These are phyloP conservation scores for Musa acuminata DNA, from an alignment of 176 grass and related monocot genomes.

Conservation along the genomic window DNA sequence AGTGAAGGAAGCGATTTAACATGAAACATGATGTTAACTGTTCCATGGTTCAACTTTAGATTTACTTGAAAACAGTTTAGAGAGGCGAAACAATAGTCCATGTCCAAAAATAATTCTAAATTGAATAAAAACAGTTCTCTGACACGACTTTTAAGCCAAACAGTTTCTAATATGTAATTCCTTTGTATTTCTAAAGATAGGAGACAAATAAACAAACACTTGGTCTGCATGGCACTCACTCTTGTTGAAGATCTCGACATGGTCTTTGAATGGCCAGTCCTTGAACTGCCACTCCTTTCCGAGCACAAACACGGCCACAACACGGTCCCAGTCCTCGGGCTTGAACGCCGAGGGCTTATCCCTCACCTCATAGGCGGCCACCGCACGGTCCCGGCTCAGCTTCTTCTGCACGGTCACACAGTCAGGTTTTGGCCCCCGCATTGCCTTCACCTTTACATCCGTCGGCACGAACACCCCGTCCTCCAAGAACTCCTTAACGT, in stretches of 20 bases:
- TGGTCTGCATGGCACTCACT: conserved; percentile 23
- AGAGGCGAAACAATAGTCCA: too few species aligned
- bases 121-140: too few species aligned
- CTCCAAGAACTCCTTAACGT: conserved; percentile 86
- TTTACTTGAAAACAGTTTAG: too few species aligned
- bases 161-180: too few species aligned
- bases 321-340: conserved; percentile 70
- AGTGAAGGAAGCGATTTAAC: too few species aligned
- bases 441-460: conserved; percentile 71
- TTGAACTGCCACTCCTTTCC: conserved; percentile 99
- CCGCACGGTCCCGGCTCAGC: conserved; percentile 44
- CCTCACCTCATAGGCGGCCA: conserved; percentile 63
- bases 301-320: conserved; percentile 78
- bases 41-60: too few species aligned
- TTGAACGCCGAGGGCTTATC: conserved; percentile 75
- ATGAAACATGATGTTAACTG: too few species aligned
- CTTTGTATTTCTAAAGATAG: too few species aligned
- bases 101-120: too few species aligned
- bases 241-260: conserved; percentile 96
- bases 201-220: background rate
- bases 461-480: conserved; percentile 75
- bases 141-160: too few species aligned
- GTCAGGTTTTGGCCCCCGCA: conserved; percentile 64
- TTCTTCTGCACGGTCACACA: conserved; percentile 90
- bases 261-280: conserved; percentile 97